Evolutionary conservation across 805 yeast genomes (phyloP), one percentile per base, ranked within the genome.

Genomic region (Saturnispora bothae): DNA sequence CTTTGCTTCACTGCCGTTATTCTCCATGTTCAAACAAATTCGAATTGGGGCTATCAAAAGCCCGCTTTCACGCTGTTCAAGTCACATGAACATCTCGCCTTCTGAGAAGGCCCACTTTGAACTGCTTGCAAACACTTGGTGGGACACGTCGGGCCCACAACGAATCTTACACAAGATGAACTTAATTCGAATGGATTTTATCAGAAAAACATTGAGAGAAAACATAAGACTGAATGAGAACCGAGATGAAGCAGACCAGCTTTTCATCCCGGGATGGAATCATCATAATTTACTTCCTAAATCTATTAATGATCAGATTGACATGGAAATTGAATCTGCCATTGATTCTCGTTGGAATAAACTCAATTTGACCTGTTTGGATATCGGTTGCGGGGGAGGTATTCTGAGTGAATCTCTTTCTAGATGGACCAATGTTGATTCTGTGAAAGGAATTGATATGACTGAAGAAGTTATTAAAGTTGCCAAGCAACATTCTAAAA

Each of bases 371-470:
- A 56, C 58, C 13, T 86, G 77, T 1, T 61, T 92, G 40, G 99
- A 92, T 54, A 76, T 92, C 38, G 99, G 99, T 1, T 92, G 98
- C 57, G 99, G 99, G 15, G 99, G 98, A n/a, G 99, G 98, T 0
- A 78, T 92, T 19, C 62, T 92, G 15, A 65, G 88, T 4, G 99
- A 92, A 54, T 78, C 89, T 0, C 58, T 92, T 52, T 96, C 95
- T 0, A 65, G 99, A 47, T 60, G 83, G 48, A 69, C 71, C 4
- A 70, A 71, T 42, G 73, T 84, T 4, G 54, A 65, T 9, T 53
- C 63, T 1, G 96, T 92, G 4, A 67, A 64, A 34, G 99, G 95
- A 2, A 72, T 89, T 31, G 99, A 92, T 59, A 66, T 89, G 51
- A 82, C 96, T 0, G 67, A 71, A 0, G 94, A 85, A 31, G 95